Evolutionary conservation across 129 eudicot genomes (phyloP).

Genomic region (Artemisia annua): DNA sequence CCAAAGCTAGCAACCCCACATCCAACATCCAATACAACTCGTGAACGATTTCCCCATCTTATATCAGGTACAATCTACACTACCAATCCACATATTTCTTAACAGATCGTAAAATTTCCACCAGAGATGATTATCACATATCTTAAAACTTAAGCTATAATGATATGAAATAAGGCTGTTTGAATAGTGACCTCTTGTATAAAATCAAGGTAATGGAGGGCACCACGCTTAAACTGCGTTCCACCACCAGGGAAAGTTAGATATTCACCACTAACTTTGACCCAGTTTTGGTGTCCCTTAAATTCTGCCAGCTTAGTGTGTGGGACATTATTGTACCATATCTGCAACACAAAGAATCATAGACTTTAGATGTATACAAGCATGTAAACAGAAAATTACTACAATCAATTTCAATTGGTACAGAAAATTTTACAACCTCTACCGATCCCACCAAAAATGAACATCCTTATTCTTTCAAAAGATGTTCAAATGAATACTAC

Average conservation of each 20-base stretch:
- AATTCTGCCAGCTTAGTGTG: neutral
- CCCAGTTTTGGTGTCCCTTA: neutral
- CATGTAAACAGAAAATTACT: too few relatives aligned
- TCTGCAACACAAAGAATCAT: neutral
- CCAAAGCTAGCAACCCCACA: too few relatives aligned
- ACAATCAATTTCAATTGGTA: too few relatives aligned
- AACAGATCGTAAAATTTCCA: neutral
- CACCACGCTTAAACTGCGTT: neutral
- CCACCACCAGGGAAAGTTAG: conserved; percentile 4
- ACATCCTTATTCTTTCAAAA: too few relatives aligned
- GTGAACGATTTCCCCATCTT: too few relatives aligned
- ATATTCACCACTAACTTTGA: neutral
- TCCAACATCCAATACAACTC: too few relatives aligned
- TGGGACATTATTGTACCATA: neutral
- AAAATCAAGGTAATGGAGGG: neutral
- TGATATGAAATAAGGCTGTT: neutral
- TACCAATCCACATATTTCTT: too few relatives aligned
- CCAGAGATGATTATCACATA: neutral
- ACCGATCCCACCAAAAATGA: too few relatives aligned
- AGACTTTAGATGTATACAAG: too few relatives aligned
- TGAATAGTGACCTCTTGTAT: neutral
- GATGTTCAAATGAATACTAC: too few relatives aligned
- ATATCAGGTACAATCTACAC: too few relatives aligned
- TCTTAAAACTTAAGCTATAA: neutral
- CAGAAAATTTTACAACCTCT: too few relatives aligned